phyloP scores from a whole-genome alignment of 345 rosid genomes.

The Raphanus sativus region DNA sequence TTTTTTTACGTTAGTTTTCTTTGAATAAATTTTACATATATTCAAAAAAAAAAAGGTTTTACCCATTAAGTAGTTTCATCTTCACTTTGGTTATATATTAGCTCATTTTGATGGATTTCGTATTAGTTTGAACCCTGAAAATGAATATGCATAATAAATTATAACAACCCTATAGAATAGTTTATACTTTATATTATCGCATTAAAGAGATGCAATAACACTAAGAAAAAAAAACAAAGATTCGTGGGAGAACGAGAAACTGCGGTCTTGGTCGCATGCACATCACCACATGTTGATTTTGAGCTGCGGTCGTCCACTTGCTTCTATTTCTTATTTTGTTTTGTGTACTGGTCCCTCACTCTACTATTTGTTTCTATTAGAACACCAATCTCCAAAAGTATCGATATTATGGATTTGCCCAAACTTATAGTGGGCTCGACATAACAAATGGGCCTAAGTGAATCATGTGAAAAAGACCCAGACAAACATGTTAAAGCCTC shows the following conservation, averaged over 20 bases:
- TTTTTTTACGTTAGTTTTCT: too few relatives aligned
- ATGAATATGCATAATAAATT: not conserved
- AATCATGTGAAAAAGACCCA: not conserved
- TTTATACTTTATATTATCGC: not conserved
- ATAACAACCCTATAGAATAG: not conserved
- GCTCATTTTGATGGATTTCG: too few relatives aligned
- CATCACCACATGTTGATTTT: conserved; percentile 29
- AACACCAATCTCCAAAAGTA: not conserved
- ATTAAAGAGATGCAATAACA: not conserved
- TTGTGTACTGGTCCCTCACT: not conserved
- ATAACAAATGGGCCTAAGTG: conserved; percentile 21
- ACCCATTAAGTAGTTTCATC: too few relatives aligned
- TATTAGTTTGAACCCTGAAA: too few relatives aligned
- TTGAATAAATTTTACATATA: too few relatives aligned
- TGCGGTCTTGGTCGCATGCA: conserved; percentile 17
- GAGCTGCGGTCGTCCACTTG: conserved; percentile 18
- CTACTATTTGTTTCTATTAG: not conserved
- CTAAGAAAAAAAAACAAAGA: not conserved
- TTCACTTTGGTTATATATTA: too few relatives aligned
- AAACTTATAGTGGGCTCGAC: conserved; percentile 7
- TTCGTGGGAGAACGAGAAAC: conserved; percentile 24
- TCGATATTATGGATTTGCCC: not conserved
- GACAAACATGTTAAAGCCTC: not conserved
- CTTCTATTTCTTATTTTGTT: not conserved
- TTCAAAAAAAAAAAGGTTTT: too few relatives aligned